phyloP scores from a whole-genome alignment of 176 grass and related monocot genomes.

The Lolium multiflorum region DNA sequence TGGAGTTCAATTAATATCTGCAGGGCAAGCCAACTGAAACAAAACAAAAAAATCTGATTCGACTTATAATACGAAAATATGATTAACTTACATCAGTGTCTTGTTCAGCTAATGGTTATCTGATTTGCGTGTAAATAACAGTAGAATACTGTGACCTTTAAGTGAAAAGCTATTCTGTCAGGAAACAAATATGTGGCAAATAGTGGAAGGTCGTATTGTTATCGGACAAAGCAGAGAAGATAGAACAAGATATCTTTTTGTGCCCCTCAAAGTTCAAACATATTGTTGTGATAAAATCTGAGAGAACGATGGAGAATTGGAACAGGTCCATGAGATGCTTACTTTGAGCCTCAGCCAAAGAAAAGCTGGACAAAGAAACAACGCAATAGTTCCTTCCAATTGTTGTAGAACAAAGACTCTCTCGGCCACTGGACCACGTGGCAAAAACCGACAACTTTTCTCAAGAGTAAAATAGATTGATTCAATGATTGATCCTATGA shows the following conservation, averaged over 20 bases:
- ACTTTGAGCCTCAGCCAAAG: slow-evolving; percentile 56
- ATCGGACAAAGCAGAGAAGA: slow-evolving; percentile 39
- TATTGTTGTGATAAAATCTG: slow-evolving; percentile 58
- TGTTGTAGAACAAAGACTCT: slow-evolving; percentile 36
- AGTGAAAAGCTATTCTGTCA: slow-evolving; percentile 19
- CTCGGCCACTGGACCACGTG: slow-evolving; percentile 48
- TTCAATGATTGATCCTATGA: slow-evolving; percentile 84
- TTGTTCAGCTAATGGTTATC: slow-evolving; percentile 21
- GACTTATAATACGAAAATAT: not conserved
- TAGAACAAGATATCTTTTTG: slow-evolving; percentile 53
- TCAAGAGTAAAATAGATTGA: slow-evolving; percentile 68
- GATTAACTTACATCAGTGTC: slow-evolving; percentile 22
- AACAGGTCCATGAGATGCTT: slow-evolving; percentile 59
- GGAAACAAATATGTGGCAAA: slow-evolving; percentile 46
- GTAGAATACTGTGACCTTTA: slow-evolving; percentile 25
- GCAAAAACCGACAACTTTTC: slow-evolving; percentile 41
- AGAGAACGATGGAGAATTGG: slow-evolving; percentile 62
- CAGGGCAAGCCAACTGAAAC: not conserved
- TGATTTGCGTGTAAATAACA: slow-evolving; percentile 37
- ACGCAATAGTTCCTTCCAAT: slow-evolving; percentile 44
- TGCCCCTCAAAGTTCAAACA: slow-evolving; percentile 70
- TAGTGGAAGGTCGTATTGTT: slow-evolving; percentile 15
- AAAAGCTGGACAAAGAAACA: slow-evolving; percentile 64
- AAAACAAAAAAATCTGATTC: not conserved
- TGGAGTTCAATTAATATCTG: slow-evolving; percentile 2